Evolutionary conservation across 2,329 filamentous ascomycete genomes (phyloP).

Genomic region (Arthroderma sp.): DNA sequence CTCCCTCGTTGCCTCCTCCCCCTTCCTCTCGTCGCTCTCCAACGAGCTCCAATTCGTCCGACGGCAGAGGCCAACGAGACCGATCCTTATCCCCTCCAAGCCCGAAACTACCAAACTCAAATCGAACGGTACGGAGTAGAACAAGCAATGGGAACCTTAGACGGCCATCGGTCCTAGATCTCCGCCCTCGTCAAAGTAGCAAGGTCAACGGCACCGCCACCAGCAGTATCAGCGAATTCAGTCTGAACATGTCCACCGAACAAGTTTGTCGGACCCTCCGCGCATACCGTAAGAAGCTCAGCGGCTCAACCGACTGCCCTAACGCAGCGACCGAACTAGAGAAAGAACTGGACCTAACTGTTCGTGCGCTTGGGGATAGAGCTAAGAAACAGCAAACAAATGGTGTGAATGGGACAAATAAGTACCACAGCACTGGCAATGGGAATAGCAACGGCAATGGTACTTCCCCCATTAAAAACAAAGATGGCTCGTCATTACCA

Average conservation of each 20-base stretch:
- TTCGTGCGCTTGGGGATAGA: conserved; percentile 22
- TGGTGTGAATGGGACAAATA: not conserved
- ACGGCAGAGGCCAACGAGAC: conserved; percentile 15
- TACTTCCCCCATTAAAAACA: conserved; percentile 14
- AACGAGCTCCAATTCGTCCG: conserved; percentile 15
- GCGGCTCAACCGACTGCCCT: conserved; percentile 31
- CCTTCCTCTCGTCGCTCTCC: conserved; percentile 20
- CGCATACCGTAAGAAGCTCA: conserved; percentile 46
- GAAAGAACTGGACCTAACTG: conserved; percentile 39
- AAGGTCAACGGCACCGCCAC: conserved; percentile 18
- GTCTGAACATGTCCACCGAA: conserved; percentile 41
- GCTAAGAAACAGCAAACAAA: conserved; percentile 18
- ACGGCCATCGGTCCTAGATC: conserved; percentile 36
- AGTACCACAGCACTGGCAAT: conserved; percentile 5
- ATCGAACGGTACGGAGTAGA: conserved; percentile 18
- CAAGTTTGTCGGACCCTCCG: conserved; percentile 44
- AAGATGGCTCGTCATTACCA: conserved; percentile 13
- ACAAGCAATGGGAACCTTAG: conserved; percentile 23
- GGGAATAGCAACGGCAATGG: conserved; percentile 24
- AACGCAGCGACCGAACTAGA: conserved; percentile 41
- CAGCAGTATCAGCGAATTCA: conserved; percentile 28
- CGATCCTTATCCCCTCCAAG: conserved; percentile 29
- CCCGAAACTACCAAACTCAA: conserved; percentile 18
- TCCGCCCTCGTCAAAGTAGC: conserved; percentile 36
- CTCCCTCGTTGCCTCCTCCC: conserved; percentile 20